These are phyloP conservation scores for Exophiala sp. DNA, from an alignment of 2,329 filamentous ascomycete genomes.

Conservation along the genomic window DNA sequence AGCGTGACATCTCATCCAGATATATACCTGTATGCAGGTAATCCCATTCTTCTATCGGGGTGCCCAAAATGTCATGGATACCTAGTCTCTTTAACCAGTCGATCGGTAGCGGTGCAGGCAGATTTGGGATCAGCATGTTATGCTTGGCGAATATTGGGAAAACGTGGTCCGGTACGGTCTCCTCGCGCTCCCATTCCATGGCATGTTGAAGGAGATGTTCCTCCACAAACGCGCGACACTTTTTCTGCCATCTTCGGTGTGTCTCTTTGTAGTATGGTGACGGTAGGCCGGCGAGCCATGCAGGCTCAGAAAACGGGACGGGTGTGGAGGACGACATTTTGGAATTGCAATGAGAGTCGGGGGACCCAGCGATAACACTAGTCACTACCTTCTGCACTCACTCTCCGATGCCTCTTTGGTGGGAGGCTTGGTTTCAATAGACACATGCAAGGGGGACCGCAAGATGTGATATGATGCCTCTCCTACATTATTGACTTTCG, in stretches of 20 bases:
- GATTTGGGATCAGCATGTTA: slow-evolving; percentile 64
- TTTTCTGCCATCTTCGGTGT: slow-evolving; percentile 61
- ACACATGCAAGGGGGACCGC: neutral
- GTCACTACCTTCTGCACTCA: neutral
- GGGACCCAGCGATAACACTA: neutral
- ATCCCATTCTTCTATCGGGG: slow-evolving; percentile 66
- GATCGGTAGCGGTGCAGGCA: slow-evolving; percentile 63
- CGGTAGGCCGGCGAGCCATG: slow-evolving; percentile 63
- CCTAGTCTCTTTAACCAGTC: slow-evolving; percentile 61
- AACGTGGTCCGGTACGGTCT: slow-evolving; percentile 57
- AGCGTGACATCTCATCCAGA: slow-evolving; percentile 62
- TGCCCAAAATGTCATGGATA: slow-evolving; percentile 60
- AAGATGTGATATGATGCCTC: no score
- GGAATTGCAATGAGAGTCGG: neutral
- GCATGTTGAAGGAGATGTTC: slow-evolving; percentile 58
- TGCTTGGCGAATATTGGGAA: slow-evolving; percentile 59
- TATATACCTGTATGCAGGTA: slow-evolving; percentile 66
- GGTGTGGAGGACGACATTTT: slow-evolving; percentile 4
- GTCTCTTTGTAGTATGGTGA: slow-evolving; percentile 65
- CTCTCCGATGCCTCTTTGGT: neutral
- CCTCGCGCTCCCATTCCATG: slow-evolving; percentile 64
- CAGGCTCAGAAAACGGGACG: slow-evolving; percentile 66
- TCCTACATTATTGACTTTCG: no score
- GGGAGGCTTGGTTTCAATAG: neutral
- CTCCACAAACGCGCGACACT: slow-evolving; percentile 59